Conservation (phyloP, 192 early-diverging fungal genomes). For the Podila epicladia region DNA sequence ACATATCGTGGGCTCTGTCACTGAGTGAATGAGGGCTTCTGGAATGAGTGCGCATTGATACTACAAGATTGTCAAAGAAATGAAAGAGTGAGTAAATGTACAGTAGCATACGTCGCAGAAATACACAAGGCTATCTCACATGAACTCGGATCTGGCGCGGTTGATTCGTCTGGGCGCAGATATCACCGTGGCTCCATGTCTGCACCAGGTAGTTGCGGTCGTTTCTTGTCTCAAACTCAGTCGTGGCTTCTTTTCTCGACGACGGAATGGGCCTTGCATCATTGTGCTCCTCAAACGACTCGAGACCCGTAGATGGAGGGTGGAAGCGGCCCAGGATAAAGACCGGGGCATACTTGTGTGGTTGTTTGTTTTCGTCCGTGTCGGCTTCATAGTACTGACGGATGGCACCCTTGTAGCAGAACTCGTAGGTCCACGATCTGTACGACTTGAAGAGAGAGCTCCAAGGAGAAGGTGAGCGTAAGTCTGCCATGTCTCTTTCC, state of each 20-base stretch:
- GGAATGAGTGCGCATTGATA: conserved; percentile 76
- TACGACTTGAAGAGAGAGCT: conserved; percentile 1
- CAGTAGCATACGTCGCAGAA: background rate
- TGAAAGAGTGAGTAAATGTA: background rate
- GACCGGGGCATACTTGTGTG: background rate
- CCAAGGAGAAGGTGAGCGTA: background rate
- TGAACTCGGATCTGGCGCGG: conserved; percentile 77
- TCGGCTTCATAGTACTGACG: conserved; percentile 24
- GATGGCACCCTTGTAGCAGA: conserved; percentile 64
- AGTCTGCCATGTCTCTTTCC: background rate
- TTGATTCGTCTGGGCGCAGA: conserved; percentile 76
- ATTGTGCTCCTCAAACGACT: background rate
- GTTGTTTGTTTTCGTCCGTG: background rate
- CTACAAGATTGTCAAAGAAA: conserved; percentile 23
- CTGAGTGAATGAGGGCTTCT: conserved; percentile 65
- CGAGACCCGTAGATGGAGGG: background rate
- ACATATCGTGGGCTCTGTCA: conserved; percentile 75
- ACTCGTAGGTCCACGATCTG: conserved; percentile 84
- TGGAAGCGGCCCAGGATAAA: conserved; percentile 29
- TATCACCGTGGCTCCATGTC: conserved; percentile 76
- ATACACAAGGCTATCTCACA: conserved; percentile 15
- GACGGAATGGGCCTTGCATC: background rate
- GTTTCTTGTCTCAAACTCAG: conserved; percentile 42
- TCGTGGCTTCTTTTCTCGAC: background rate
- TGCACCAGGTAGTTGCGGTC: conserved; percentile 68